Conservation (phyloP, 148 eudicot genomes). For the Cornus florida region DNA sequence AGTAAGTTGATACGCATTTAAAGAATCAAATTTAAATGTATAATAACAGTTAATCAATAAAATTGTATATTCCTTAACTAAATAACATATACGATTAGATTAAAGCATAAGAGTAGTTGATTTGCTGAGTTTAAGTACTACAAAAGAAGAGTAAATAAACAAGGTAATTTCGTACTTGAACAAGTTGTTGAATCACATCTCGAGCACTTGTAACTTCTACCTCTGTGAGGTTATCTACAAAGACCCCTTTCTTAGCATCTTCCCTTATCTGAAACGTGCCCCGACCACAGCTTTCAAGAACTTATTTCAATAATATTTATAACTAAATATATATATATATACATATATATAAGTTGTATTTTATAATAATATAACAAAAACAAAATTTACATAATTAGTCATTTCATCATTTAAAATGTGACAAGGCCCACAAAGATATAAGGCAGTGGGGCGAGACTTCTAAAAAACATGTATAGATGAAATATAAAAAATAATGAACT, state of each 20-base stretch:
- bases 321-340: no score
- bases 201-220: constrained; percentile 87
- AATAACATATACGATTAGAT: not conserved
- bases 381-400: not conserved
- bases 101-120: not conserved
- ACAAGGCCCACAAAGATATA: not conserved
- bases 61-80: no score
- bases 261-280: constrained; percentile 66
- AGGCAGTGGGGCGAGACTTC: not conserved
- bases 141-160: not conserved
- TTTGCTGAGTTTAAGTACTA: not conserved
- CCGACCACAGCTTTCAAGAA: no score
- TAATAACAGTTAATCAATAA: no score
- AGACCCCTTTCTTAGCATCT: constrained; percentile 90
- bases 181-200: constrained; percentile 88
- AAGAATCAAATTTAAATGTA: no score
- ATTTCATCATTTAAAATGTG: not conserved
- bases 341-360: no score
- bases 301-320: no score
- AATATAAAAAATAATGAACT: not conserved
- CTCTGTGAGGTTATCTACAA: constrained; percentile 88
- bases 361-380: no score
- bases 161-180: constrained; percentile 48
- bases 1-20: not conserved
- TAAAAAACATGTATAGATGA: not conserved